A percentile compares a stretch with the other conserved stretches of the same genome.
These are phyloP conservation scores for Candida cerambycidarum DNA, from an alignment of 805 yeast genomes.

Conservation along the genomic window DNA sequence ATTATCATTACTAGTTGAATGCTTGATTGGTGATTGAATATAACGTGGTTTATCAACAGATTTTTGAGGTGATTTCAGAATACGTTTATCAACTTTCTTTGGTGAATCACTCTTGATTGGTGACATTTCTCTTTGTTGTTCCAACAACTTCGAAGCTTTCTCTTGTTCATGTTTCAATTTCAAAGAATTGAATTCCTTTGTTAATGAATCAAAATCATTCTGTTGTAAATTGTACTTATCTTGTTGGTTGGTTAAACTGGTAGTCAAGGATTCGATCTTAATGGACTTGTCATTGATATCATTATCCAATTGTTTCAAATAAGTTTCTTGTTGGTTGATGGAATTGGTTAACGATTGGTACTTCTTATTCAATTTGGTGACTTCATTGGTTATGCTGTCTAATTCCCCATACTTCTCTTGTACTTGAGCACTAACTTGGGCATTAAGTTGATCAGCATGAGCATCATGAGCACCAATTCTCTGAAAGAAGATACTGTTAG, in stretches of 20 bases:
- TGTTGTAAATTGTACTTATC: constrained; percentile 12
- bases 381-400: constrained; percentile 20
- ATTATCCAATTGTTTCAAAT: constrained; percentile 22
- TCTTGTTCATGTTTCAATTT: constrained; percentile 10
- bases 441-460: neutral
- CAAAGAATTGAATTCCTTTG: constrained; percentile 10
- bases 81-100: neutral
- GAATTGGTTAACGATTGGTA: constrained; percentile 16
- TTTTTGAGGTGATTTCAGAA: constrained; percentile 1
- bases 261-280: constrained; percentile 18
- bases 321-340: constrained; percentile 21
- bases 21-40: neutral
- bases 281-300: constrained; percentile 22
- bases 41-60: neutral
- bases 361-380: constrained; percentile 17
- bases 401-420: constrained; percentile 21
- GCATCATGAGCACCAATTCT: constrained; percentile 17
- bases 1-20: constrained; percentile 20
- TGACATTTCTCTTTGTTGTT: constrained; percentile 3
- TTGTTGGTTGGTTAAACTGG: constrained; percentile 18
- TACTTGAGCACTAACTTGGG: constrained; percentile 14
- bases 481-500: constrained; percentile 29
- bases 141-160: constrained; percentile 1
- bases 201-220: constrained; percentile 9
- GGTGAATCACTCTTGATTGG: neutral